Percentiles rank a stretch among this genome's conserved stretches.
Conservation (phyloP, 495 filamentous ascomycete genomes). For the Aspergillus homomorphus region DNA sequence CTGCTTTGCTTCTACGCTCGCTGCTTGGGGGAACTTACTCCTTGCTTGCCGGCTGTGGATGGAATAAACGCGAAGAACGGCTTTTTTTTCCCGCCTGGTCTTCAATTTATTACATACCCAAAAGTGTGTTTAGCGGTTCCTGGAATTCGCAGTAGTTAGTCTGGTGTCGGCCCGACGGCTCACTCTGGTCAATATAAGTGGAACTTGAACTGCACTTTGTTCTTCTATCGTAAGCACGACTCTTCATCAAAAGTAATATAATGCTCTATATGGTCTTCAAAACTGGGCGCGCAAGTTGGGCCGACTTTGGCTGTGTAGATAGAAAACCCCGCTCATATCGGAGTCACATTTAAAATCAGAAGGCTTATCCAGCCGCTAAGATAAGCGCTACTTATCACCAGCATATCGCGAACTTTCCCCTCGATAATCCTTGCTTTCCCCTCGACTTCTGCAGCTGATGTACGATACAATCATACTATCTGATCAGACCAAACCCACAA, state of each 20-base stretch:
- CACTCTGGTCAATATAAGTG: conserved; percentile 16
- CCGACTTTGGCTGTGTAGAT: too few relatives aligned
- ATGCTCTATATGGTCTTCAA: too few relatives aligned
- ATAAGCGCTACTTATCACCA: conserved; percentile 1
- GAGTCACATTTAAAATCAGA: too few relatives aligned
- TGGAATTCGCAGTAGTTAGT: conserved; percentile 10
- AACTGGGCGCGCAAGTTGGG: too few relatives aligned
- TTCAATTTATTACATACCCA: conserved; percentile 48
- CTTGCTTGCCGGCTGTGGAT: conserved; percentile 43
- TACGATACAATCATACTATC: too few relatives aligned
- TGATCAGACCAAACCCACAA: too few relatives aligned
- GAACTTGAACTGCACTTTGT: conserved; percentile 7
- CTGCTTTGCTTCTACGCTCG: conserved; percentile 21
- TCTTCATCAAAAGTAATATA: too few relatives aligned
- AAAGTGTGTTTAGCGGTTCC: conserved; percentile 33
- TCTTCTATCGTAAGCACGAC: background rate
- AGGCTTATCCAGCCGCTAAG: conserved; percentile 1
- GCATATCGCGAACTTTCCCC: background rate
- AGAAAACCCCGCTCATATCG: too few relatives aligned
- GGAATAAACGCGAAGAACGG: conserved; percentile 60
- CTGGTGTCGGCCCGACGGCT: conserved; percentile 7
- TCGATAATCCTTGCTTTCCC: background rate
- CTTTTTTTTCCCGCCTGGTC: conserved; percentile 49
- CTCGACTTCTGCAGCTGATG: too few relatives aligned
- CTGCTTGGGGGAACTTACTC: conserved; percentile 34